Conservation (phyloP, 2,329 filamentous ascomycete species). For the Lachnellula suecica region DNA sequence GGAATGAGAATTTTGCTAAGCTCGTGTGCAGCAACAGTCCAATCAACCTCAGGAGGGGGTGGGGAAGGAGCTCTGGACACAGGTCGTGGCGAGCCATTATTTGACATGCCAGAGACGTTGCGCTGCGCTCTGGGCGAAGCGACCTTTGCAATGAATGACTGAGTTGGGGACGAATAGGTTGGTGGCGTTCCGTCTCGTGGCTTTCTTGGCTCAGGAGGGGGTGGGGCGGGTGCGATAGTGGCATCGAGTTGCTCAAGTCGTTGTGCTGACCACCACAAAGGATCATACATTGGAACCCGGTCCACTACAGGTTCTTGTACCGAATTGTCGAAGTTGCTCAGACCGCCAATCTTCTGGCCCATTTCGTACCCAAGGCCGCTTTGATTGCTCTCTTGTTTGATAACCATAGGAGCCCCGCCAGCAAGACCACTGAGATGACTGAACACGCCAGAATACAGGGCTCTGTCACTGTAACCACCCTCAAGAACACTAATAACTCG, state of each 20-base stretch:
- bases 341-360: slow-evolving; percentile 48
- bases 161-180: slow-evolving; percentile 84
- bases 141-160: slow-evolving; percentile 81
- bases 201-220: slow-evolving; percentile 50
- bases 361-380: slow-evolving; percentile 58
- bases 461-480: slow-evolving; percentile 93
- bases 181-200: slow-evolving; percentile 56
- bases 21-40: slow-evolving; percentile 81
- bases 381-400: slow-evolving; percentile 36
- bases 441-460: slow-evolving; percentile 81
- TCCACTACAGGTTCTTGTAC: slow-evolving; percentile 8
- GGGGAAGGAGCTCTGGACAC: slow-evolving; percentile 54
- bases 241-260: slow-evolving; percentile 70
- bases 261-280: slow-evolving; percentile 67
- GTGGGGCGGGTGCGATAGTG: slow-evolving; percentile 50
- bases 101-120: slow-evolving; percentile 56
- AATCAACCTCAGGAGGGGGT: slow-evolving; percentile 79
- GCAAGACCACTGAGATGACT: slow-evolving; percentile 87
- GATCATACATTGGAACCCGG: slow-evolving; percentile 54
- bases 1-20: slow-evolving; percentile 82
- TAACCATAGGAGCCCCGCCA: slow-evolving; percentile 46
- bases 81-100: slow-evolving; percentile 39
- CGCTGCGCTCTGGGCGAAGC: slow-evolving; percentile 65
- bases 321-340: slow-evolving; percentile 30
- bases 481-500: slow-evolving; percentile 91